phyloP scores from a whole-genome alignment of 495 filamentous ascomycete genomes.

The Penicillium manginii region DNA sequence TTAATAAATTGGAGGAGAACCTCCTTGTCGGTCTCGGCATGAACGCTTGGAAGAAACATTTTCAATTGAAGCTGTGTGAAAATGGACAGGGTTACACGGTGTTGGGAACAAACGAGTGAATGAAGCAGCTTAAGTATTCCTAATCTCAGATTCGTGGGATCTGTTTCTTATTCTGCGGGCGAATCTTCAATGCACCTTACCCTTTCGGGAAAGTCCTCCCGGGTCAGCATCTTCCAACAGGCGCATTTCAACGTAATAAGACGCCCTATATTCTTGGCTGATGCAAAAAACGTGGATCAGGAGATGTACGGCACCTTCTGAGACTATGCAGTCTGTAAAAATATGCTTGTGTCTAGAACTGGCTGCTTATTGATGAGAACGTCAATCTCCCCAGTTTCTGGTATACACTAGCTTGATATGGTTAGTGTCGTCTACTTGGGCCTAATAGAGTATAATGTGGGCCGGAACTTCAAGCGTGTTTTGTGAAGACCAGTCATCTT shows the following conservation, averaged over 20 bases:
- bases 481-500: no score
- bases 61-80: neutral
- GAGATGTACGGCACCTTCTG: no score
- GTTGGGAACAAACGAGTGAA: neutral
- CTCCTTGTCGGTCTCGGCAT: conserved; percentile 45
- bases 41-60: conserved; percentile 55
- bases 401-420: neutral
- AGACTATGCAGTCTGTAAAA: no score
- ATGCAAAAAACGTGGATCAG: no score
- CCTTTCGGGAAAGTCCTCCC: neutral
- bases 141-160: conserved; percentile 3
- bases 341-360: conserved; percentile 1
- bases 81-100: neutral
- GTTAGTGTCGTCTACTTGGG: neutral
- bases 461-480: neutral
- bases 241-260: neutral
- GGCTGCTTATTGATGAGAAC: conserved; percentile 1
- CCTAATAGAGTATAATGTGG: neutral
- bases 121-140: conserved; percentile 1
- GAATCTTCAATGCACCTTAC: neutral
- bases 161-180: neutral
- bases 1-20: conserved; percentile 51
- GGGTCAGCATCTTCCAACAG: neutral
- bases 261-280: neutral
- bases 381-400: neutral